phyloP scores from a whole-genome alignment of 2,329 filamentous ascomycete genomes.

The Cyphellophora attinorum region DNA sequence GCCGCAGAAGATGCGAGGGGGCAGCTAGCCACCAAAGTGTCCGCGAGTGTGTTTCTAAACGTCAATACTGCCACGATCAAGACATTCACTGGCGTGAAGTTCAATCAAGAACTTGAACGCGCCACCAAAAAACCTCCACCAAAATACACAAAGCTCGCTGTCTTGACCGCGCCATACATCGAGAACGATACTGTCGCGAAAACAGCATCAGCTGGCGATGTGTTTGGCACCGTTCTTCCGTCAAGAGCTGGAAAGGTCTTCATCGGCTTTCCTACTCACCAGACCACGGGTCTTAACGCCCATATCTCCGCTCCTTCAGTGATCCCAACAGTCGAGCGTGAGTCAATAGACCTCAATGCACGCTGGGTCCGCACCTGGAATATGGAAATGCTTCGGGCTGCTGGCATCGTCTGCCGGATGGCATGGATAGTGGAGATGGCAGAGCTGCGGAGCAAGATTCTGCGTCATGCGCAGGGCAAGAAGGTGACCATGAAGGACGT shows the following conservation, averaged over 20 bases:
- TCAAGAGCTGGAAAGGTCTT: conserved; percentile 86
- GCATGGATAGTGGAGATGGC: conserved; percentile 83
- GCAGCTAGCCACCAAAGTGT: conserved; percentile 48
- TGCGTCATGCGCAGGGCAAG: conserved; percentile 30
- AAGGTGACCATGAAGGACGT: conserved; percentile 57
- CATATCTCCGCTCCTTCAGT: conserved; percentile 94
- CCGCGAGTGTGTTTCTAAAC: conserved; percentile 76
- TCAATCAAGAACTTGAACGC: conserved; percentile 79
- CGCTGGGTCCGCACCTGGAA: conserved; percentile 95
- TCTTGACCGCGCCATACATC: conserved; percentile 85
- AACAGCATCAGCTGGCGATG: conserved; percentile 42
- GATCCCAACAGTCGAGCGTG: conserved; percentile 92
- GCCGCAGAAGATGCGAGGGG: conserved; percentile 67
- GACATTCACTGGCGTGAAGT: conserved; percentile 62
- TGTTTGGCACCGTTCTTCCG: conserved; percentile 84
- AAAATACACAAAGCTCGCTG: conserved; percentile 72
- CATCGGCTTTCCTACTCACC: conserved; percentile 94
- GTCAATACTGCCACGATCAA: conserved; percentile 76
- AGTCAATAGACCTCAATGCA: conserved; percentile 93
- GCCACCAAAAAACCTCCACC: conserved; percentile 96
- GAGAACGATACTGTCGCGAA: conserved; percentile 24
- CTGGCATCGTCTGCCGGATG: conserved; percentile 80
- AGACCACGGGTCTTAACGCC: conserved; percentile 87
- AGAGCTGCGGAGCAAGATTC: conserved; percentile 56
- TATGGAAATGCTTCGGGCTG: conserved; percentile 78